Evolutionary conservation across 1,139 yeast genomes (phyloP).

Genomic region (Barnettozyma hawaiiensis): DNA sequence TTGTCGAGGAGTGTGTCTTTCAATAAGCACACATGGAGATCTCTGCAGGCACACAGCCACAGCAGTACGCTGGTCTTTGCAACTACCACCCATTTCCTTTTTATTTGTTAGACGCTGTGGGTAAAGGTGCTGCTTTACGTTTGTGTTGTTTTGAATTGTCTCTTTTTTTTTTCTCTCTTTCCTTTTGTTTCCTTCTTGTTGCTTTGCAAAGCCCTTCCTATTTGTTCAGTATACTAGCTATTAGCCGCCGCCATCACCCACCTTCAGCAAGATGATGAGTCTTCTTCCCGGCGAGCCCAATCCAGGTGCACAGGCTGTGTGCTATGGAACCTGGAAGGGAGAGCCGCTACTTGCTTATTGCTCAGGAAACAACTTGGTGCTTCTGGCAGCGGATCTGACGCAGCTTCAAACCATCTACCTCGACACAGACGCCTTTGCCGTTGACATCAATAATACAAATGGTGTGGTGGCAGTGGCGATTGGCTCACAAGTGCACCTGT

Average conservation of each 20-base stretch:
- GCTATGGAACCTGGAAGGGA: constrained; percentile 64
- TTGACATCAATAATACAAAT: constrained; percentile 52
- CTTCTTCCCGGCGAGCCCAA: constrained; percentile 88
- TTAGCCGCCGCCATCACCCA: no score
- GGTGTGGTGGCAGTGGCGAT: constrained; percentile 46
- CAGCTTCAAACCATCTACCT: constrained; percentile 75
- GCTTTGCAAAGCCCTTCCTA: not conserved
- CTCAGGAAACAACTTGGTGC: constrained; percentile 81
- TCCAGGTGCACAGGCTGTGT: constrained; percentile 46
- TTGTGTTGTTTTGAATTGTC: not conserved
- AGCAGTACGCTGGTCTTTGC: constrained; percentile 88
- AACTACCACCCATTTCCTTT: constrained; percentile 38
- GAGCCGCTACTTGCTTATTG: constrained; percentile 51
- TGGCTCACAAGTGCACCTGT: constrained; percentile 30
- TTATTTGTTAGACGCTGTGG: no score
- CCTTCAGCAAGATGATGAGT: constrained; percentile 41
- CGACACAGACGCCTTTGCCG: constrained; percentile 58
- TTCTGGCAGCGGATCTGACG: constrained; percentile 44
- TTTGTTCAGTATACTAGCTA: no score
- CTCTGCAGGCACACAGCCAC: constrained; percentile 93
- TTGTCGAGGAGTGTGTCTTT: constrained; percentile 83
- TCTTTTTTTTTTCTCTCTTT: not conserved
- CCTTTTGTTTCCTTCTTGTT: constrained; percentile 2
- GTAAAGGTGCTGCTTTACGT: not conserved
- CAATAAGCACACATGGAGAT: constrained; percentile 91